Base-by-base conservation (phyloP, 257 asterid genomes). In the Ilex aquifolium region DNA sequence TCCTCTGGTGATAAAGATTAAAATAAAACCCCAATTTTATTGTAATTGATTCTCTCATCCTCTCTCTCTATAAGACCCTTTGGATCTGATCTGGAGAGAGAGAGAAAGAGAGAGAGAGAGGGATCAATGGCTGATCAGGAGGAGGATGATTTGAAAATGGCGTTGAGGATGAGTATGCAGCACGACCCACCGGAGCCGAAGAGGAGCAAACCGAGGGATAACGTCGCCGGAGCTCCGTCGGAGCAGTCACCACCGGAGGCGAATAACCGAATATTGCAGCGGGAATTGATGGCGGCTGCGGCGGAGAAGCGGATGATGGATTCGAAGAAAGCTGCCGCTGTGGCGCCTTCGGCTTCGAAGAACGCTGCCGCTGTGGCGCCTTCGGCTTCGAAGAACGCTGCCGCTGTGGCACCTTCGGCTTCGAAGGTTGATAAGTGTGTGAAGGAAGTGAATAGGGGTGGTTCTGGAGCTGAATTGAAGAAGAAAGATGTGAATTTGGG, bases 221-320 rank as follows among this genome's bases (percentile, higher is more conserved):
- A 65, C 57, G 74, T 42, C 21, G 82, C 31, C 31, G 83, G 62
- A 53, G 86, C 71, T 29, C 64, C 31, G 68, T 3, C 57, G 7
- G 87, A 68, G 71, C 91, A 82, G 75, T 75, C 85, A 13, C 8
- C 42, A 4, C 77, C 74, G 40, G 96, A 84, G 77, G 77, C 36
- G 69, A 72, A 69, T 64, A 74, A 69, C 63, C 76, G 96, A 14
- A 69, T 82, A 51, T 58, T 56, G 31, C 96, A 87, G 89, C 77
- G 96, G 70, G 99, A 89, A 72, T 75, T 90, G 62, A 92, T 81
- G 99, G 99, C 99, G 10, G 87, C 95, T 49, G 97, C 99, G 13
- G 99, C 99, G 21, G 97, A 92, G 83, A 92, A 80, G 83, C 84
- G 97, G 80, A 83, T 89, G 93, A 65, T 74, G 44, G 87, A 74